Evolutionary conservation across 1,139 yeast genomes (phyloP), one percentile per base, ranked within the genome.

Genomic region (Blastobotrys aristatus): DNA sequence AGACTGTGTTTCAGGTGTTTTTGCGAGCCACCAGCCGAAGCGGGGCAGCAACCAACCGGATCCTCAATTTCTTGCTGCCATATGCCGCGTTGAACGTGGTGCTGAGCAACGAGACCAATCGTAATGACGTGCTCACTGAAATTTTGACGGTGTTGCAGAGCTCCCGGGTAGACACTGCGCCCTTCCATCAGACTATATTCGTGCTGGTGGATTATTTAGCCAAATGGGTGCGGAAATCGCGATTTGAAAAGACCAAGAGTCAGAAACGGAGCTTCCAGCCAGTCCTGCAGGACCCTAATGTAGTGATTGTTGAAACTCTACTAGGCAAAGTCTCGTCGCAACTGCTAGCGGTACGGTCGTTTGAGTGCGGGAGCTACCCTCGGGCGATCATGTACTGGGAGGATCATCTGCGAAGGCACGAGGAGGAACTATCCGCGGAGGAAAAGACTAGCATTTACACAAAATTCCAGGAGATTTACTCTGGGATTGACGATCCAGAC

Each of bases 341-440:
- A 40, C 62, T 84, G 21, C 72, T 94, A 58, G 97, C 96, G 0
- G 71, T 75, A 35, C 75, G 92, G 47, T 84, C 97, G 0, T 77
- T 88, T 2, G 89, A 87, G 54, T 87, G 95, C 54, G 85, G 82
- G 47, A 82, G 95, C 0, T 88, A 80, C 59, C 97, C 95, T 52
- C 73, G 97, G 46, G 88, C 97, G 0, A 80, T 92, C n/a, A 71
- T 90, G 50, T 88, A 88, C 61, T 72, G 88, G 61, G 99, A 94
- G 57, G 86, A 86, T 57, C 79, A 84, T 54, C 78, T 76, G 51
- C 69, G 89, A 39, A 69, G 70, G 11, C 68, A 71, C 16, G 62
- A 67, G 30, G 39, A 43, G 14, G 40, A 46, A 17, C 48, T 56
- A 14, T 68, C 69, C 42, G 38, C 29, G 17, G 54, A 52, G 13